Evolutionary conservation across 768 basidiomycete genomes (phyloP).

Genomic region (Melanogaster broomeanus): DNA sequence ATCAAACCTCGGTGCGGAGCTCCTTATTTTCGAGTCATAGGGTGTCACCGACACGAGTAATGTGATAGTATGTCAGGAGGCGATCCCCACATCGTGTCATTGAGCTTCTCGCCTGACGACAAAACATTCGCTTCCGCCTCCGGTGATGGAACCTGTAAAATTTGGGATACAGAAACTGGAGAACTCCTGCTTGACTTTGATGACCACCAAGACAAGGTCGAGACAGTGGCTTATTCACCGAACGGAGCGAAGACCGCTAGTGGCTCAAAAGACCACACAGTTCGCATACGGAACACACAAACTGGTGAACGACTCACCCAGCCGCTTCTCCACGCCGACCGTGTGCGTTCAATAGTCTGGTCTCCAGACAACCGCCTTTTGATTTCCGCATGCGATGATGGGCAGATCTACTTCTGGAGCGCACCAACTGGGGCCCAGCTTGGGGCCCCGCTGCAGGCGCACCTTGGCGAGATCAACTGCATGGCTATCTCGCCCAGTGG

Average conservation of each 20-base stretch:
- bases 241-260: conserved; percentile 39
- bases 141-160: not conserved
- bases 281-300: not conserved
- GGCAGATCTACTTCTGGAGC: not conserved
- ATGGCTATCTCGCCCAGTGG: not conserved
- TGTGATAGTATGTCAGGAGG: too few species aligned
- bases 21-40: too few species aligned
- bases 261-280: conserved; percentile 20
- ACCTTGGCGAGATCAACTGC: not conserved
- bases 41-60: too few species aligned
- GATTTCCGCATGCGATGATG: not conserved
- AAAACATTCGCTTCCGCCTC: conserved; percentile 6
- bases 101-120: conserved; percentile 14
- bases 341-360: not conserved
- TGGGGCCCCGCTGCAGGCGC: not conserved
- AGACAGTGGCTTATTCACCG: conserved; percentile 41
- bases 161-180: not conserved
- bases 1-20: not conserved
- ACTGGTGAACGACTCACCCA: not conserved
- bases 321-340: not conserved
- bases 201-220: not conserved
- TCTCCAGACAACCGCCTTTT: not conserved
- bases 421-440: not conserved
- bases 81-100: not conserved
- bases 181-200: not conserved